Percentiles rank a stretch among this genome's conserved stretches.
phyloP scores from a whole-genome alignment of 1,284 basidiomycete genomes.

The Ceratobasidium sp. region DNA sequence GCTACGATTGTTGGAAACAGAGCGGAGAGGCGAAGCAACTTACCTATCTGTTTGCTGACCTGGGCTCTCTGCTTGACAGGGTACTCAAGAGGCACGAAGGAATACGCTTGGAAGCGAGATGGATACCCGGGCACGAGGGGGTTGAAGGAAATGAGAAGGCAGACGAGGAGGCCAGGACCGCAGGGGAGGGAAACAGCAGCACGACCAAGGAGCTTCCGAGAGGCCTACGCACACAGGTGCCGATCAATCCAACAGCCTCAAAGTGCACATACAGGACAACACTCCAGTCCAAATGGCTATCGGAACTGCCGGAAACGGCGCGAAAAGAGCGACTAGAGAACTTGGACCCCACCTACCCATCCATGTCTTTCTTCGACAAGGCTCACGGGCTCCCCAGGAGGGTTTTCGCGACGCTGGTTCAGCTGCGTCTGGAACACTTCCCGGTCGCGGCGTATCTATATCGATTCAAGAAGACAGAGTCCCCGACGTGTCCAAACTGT shows the following conservation, averaged over 20 bases:
- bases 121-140: constrained; percentile 34
- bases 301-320: background rate
- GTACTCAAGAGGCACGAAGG: background rate
- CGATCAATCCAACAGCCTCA: constrained; percentile 19
- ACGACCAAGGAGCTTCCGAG: background rate
- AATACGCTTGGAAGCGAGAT: background rate
- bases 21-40: background rate
- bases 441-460: too few species aligned
- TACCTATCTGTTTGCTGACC: constrained; percentile 8
- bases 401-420: too few species aligned
- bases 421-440: too few species aligned
- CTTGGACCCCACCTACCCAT: constrained; percentile 1
- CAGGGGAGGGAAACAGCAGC: constrained; percentile 2
- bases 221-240: background rate
- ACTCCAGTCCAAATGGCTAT: constrained; percentile 1
- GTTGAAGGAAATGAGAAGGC: constrained; percentile 34
- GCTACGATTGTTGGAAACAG: constrained; percentile 24
- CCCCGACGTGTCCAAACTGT: too few species aligned
- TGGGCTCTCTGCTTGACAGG: background rate
- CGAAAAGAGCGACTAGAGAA: too few species aligned
- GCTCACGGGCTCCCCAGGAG: too few species aligned
- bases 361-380: background rate
- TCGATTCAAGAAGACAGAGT: too few species aligned
- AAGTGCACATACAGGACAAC: background rate
- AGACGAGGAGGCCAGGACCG: constrained; percentile 28